Conservation (phyloP, 192 early-diverging fungal species). For the Backusella mclennaniae region DNA sequence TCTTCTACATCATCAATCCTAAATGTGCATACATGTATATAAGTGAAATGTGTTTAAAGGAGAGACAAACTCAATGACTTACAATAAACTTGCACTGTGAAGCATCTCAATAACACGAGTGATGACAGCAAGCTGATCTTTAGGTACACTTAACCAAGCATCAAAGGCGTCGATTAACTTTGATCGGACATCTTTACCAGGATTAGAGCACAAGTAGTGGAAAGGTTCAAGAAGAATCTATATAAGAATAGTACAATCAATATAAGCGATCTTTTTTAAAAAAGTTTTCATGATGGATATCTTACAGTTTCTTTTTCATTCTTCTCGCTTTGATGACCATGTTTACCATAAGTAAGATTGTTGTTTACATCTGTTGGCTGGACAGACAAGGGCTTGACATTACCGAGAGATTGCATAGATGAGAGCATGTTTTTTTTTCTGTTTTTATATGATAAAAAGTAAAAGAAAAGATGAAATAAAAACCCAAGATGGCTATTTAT, state of each 20-base stretch:
- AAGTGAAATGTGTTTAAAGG: neutral
- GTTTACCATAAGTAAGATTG: neutral
- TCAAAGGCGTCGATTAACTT: constrained; percentile 93
- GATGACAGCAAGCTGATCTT: constrained; percentile 68
- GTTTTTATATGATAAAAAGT: neutral
- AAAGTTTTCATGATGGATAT: neutral
- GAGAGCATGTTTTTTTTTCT: neutral
- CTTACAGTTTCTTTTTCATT: constrained; percentile 1
- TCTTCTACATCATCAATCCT: constrained; percentile 98
- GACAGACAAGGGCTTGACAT: neutral
- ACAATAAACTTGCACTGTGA: constrained; percentile 92
- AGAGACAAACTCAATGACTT: constrained; percentile 14
- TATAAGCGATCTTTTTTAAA: neutral
- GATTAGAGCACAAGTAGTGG: constrained; percentile 78
- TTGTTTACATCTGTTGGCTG: neutral
- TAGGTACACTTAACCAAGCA: constrained; percentile 81
- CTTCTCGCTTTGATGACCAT: neutral
- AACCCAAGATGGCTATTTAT: too few relatives aligned
- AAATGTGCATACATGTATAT: constrained; percentile 24
- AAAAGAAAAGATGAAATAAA: neutral
- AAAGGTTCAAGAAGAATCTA: constrained; percentile 92
- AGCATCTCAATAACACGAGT: constrained; percentile 89
- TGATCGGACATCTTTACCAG: constrained; percentile 92
- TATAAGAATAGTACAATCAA: neutral
- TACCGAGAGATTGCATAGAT: constrained; percentile 13